phyloP scores from a whole-genome alignment of 2,329 filamentous ascomycete species.

The Fusarium sp. region DNA sequence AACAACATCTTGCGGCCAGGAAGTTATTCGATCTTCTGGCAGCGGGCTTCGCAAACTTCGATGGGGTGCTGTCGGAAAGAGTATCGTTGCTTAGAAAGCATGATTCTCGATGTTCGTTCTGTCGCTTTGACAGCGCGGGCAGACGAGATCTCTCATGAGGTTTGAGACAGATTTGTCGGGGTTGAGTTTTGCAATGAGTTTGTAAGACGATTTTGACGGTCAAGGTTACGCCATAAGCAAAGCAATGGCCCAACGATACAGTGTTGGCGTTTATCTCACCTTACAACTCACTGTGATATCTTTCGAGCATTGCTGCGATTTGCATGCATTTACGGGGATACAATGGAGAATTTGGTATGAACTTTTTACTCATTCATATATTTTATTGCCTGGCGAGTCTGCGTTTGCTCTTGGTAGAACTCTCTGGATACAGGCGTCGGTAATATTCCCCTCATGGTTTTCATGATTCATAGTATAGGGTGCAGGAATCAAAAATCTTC shows the following conservation, averaged over 20 bases:
- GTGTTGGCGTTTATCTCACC: conserved; percentile 32
- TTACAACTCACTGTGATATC: conserved; percentile 21
- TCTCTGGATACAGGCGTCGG: conserved; percentile 25
- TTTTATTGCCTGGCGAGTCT: conserved; percentile 25
- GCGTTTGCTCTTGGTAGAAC: conserved; percentile 22
- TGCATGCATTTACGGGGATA: conserved; percentile 30
- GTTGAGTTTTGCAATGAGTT: conserved; percentile 9
- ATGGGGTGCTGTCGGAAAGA: conserved; percentile 66
- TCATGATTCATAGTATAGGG: conserved; percentile 16
- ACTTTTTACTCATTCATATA: conserved; percentile 1
- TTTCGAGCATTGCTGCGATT: conserved; percentile 19
- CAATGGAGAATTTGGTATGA: conserved; percentile 18
- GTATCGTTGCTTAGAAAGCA: conserved; percentile 59
- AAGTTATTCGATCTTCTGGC: conserved; percentile 65
- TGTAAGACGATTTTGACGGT: conserved; percentile 15
- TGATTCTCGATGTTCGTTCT: conserved; percentile 1
- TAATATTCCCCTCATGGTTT: conserved; percentile 34
- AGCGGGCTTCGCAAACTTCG: conserved; percentile 65
- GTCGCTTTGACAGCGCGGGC: not conserved
- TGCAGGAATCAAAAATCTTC: conserved; percentile 16
- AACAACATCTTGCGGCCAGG: conserved; percentile 63
- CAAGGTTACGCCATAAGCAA: conserved; percentile 36
- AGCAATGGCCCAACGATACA: conserved; percentile 22
- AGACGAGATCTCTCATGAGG: conserved; percentile 5
- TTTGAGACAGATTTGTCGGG: not conserved